Base-by-base conservation (phyloP, 192 early-diverging fungal genomes). In the Spizellomyces punctatus region DNA sequence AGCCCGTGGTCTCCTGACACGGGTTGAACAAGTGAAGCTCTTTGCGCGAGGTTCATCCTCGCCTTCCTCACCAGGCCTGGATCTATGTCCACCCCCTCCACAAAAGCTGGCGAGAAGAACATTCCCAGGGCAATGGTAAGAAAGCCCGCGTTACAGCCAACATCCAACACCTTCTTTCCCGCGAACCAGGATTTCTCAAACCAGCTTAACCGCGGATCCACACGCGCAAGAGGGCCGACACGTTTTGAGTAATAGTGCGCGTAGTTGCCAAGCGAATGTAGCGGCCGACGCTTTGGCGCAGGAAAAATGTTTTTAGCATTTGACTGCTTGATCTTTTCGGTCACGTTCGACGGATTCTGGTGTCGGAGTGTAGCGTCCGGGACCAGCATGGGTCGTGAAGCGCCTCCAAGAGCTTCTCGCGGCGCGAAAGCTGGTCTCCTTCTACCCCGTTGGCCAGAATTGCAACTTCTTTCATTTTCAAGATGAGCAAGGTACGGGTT, bases 21-120 rank as follows among this genome's bases (percentile, higher is more conserved):
- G 21, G 64, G 64, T 21, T 57, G 16, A 9, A 73, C 49, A 19
- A 64, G 22, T 16, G 71, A 59, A 0, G 60, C 71, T 5, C 61
- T 54, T 4, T 67, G 14, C 9, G 71, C 69, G 36, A 86, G 62
- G 44, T 81, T 67, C 0, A 49, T 60, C 17, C 82, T 68, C 10
- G 93, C 93, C 44, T 86, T 85, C 7, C 66, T 60, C 56, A 93
- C 84, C 72, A 94, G 71, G 16, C 54, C 63, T 5, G 82, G 76
- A 66, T 94, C 93, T 58, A 94, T 86, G 70, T 94, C 93, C 8
- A 94, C 82, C 8, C 92, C 93, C 6, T 85, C 80, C 19, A 92
- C 84, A 71, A 66, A 73, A 4, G 6, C 14, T 3, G 93, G 88
- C 4, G 67, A 63, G 45, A 81, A 84, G 42, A 82, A 69, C 50